phyloP scores from a whole-genome alignment of 495 filamentous ascomycete genomes.

The Parathielavia appendiculata region DNA sequence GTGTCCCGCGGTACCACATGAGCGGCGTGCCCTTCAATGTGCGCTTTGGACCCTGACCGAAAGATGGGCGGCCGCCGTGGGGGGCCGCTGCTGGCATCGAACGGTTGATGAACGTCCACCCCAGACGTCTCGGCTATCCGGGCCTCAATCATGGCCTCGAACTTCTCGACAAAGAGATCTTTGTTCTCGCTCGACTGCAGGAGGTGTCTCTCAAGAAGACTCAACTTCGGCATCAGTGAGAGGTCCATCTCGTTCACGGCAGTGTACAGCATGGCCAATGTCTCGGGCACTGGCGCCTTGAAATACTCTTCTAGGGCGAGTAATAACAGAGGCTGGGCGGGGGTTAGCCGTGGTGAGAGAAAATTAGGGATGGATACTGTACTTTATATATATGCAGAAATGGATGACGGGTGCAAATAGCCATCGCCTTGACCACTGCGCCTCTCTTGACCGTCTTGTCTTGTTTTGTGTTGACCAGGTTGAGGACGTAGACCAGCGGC shows the following conservation, averaged over 20 bases:
- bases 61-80: constrained; percentile 46
- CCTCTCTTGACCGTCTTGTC: constrained; percentile 88
- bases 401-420: constrained; percentile 98
- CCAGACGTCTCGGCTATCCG: constrained; percentile 50
- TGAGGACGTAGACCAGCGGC: constrained; percentile 95
- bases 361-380: constrained; percentile 7
- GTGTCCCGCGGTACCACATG: constrained; percentile 83
- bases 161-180: constrained; percentile 96
- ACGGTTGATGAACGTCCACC: constrained; percentile 38
- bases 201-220: constrained; percentile 75
- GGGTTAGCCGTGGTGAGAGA: neutral
- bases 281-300: constrained; percentile 83
- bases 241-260: constrained; percentile 96
- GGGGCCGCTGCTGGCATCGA: constrained; percentile 45
- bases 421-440: constrained; percentile 96
- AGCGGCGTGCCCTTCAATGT: constrained; percentile 44
- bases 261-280: constrained; percentile 81
- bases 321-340: constrained; percentile 71
- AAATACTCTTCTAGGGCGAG: constrained; percentile 98
- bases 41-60: constrained; percentile 50
- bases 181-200: constrained; percentile 87
- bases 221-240: constrained; percentile 84
- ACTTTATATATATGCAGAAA: constrained; percentile 99
- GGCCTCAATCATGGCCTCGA: constrained; percentile 82
- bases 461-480: constrained; percentile 96